phyloP scores from a whole-genome alignment of 768 basidiomycete genomes.

The Tylopilus plumbeoviolaceoides region DNA sequence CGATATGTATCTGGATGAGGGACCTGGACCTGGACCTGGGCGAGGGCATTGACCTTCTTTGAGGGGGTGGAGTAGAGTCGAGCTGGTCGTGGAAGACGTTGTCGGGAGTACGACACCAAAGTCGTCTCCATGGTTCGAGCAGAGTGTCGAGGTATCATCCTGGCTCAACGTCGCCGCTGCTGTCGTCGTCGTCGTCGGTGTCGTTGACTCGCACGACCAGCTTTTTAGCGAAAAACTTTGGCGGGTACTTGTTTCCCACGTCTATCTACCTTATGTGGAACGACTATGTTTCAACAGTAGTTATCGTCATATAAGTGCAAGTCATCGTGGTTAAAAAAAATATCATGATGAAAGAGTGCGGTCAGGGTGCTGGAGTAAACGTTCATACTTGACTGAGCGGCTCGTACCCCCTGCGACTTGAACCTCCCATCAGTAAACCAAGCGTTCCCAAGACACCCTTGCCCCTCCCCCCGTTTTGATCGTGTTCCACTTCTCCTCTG shows the following conservation, averaged over 20 bases:
- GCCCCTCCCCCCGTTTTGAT: conserved; percentile 35
- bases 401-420: conserved; percentile 33
- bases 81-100: conserved; percentile 63
- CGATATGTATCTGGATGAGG: conserved; percentile 38
- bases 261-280: too few species aligned
- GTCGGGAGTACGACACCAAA: conserved; percentile 58
- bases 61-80: conserved; percentile 69
- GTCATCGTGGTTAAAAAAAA: neutral
- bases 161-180: conserved; percentile 5
- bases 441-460: conserved; percentile 37
- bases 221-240: neutral
- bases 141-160: conserved; percentile 31
- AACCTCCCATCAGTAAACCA: conserved; percentile 35
- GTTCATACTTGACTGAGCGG: conserved; percentile 30
- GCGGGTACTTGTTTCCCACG: too few species aligned
- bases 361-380: neutral
- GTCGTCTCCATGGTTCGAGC: conserved; percentile 32
- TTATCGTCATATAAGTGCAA: neutral
- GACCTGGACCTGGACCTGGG: conserved; percentile 32
- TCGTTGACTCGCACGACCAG: conserved; percentile 19
- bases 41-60: conserved; percentile 46
- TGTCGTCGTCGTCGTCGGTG: too few species aligned
- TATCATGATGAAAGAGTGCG: neutral
- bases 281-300: too few species aligned
- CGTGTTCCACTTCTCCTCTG: conserved; percentile 36